A percentile compares a stretch with the other conserved stretches of the same genome.
phyloP scores from a whole-genome alignment of 208 protist genomes.

The Wallacemonas sp. region DNA sequence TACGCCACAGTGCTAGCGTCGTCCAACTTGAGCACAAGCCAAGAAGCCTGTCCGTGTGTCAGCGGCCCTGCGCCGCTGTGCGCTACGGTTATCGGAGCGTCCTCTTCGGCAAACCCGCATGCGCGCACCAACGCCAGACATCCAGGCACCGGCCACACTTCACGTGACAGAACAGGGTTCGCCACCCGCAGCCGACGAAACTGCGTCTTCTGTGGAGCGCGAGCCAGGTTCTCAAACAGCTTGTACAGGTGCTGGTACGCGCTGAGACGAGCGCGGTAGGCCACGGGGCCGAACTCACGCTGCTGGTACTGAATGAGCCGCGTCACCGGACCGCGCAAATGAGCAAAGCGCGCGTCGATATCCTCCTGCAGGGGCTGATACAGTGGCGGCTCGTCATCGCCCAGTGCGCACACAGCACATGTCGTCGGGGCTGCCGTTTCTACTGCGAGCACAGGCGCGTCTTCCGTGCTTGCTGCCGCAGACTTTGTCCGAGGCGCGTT shows the following conservation, averaged over 20 bases:
- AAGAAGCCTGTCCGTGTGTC: neutral
- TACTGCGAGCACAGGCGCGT: too few species aligned
- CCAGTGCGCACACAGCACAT: too few species aligned
- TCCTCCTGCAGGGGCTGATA: neutral
- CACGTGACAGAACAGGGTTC: constrained; percentile 30
- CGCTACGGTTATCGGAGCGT: neutral
- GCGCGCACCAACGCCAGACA: constrained; percentile 34
- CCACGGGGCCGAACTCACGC: constrained; percentile 7
- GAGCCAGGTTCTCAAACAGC: constrained; percentile 44
- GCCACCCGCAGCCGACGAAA: constrained; percentile 48
- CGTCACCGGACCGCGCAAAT: neutral
- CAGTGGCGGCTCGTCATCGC: neutral
- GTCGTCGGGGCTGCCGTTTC: too few species aligned
- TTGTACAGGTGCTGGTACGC: constrained; percentile 42
- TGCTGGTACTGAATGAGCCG: neutral
- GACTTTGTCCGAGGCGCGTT: neutral
- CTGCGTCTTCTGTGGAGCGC: constrained; percentile 37
- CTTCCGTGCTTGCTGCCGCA: neutral
- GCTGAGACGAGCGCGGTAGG: constrained; percentile 15
- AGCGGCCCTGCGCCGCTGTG: neutral
- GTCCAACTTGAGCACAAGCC: neutral
- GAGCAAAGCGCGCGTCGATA: neutral
- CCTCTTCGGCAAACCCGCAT: constrained; percentile 29
- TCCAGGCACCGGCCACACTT: constrained; percentile 52
- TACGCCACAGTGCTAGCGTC: neutral